A percentile compares a stretch with the other conserved stretches of the same genome.
Conservation (phyloP, 164 flowering plant species). For the Houttuynia cordata region DNA sequence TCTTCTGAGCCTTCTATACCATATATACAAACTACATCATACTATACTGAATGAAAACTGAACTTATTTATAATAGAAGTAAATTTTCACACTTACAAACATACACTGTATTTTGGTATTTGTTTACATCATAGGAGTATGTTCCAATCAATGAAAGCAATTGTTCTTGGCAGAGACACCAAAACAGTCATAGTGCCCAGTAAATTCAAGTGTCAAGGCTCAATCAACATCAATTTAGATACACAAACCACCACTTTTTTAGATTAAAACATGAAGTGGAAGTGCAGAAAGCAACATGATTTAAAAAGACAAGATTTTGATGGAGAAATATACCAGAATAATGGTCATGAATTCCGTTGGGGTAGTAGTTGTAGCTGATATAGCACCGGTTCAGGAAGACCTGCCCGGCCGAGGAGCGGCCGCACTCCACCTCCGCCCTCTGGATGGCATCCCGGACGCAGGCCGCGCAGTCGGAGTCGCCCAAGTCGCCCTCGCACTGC, state of each 20-base stretch:
- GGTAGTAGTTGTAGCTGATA: conserved; percentile 54
- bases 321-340: conserved; percentile 33
- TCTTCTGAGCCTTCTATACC: conserved; percentile 17
- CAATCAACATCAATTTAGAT: background rate
- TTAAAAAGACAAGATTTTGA: background rate
- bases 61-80: too few species aligned
- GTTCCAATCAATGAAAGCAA: background rate
- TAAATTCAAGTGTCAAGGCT: too few species aligned
- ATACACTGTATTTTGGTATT: too few species aligned
- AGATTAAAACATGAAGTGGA: background rate
- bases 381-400: conserved; percentile 66
- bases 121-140: too few species aligned
- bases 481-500: conserved; percentile 87
- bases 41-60: background rate
- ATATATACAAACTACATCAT: background rate
- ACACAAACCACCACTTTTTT: too few species aligned
- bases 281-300: background rate
- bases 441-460: conserved; percentile 72
- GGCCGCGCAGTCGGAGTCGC: conserved; percentile 54
- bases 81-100: too few species aligned
- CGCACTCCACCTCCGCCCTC: conserved; percentile 77
- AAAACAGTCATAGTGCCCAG: background rate
- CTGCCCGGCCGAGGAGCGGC: conserved; percentile 55
- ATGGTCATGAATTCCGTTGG: conserved; percentile 41
- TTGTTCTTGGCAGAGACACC: conserved; percentile 12